phyloP scores from a whole-genome alignment of 2,329 filamentous ascomycete species.

The Elsinoe australis region DNA sequence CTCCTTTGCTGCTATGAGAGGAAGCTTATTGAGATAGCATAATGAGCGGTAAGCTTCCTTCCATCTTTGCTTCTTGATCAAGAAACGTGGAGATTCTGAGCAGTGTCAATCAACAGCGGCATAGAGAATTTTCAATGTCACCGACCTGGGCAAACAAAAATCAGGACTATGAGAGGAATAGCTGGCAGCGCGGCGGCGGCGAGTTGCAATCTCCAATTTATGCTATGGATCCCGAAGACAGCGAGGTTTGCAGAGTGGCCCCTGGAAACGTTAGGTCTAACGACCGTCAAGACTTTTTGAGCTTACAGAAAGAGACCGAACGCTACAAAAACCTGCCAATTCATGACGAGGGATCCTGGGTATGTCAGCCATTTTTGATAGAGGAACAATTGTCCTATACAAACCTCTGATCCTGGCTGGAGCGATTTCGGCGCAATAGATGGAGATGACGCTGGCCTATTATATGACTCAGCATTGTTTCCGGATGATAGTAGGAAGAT shows the following conservation, averaged over 20 bases:
- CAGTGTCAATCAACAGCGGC: not conserved
- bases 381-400: no score
- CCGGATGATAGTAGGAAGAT: no score
- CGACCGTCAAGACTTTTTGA: not conserved
- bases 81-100: constrained; percentile 26
- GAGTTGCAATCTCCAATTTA: constrained; percentile 27
- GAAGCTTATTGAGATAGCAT: constrained; percentile 22
- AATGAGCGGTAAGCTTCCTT: constrained; percentile 25
- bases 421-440: constrained; percentile 29
- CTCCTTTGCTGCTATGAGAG: constrained; percentile 28
- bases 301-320: constrained; percentile 26
- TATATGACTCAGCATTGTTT: no score
- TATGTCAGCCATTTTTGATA: no score
- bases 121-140: not conserved
- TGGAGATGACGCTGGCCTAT: constrained; percentile 28
- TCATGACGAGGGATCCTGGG: constrained; percentile 26
- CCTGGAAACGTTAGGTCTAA: not conserved
- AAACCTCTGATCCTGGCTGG: constrained; percentile 24
- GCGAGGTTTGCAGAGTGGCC: constrained; percentile 27
- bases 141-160: constrained; percentile 23
- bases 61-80: constrained; percentile 26
- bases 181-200: constrained; percentile 26
- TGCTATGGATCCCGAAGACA: constrained; percentile 22
- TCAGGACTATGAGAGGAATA: constrained; percentile 25
- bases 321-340: constrained; percentile 30